phyloP scores from a whole-genome alignment of 1,284 basidiomycete genomes.

The Leccinum fuscescens region DNA sequence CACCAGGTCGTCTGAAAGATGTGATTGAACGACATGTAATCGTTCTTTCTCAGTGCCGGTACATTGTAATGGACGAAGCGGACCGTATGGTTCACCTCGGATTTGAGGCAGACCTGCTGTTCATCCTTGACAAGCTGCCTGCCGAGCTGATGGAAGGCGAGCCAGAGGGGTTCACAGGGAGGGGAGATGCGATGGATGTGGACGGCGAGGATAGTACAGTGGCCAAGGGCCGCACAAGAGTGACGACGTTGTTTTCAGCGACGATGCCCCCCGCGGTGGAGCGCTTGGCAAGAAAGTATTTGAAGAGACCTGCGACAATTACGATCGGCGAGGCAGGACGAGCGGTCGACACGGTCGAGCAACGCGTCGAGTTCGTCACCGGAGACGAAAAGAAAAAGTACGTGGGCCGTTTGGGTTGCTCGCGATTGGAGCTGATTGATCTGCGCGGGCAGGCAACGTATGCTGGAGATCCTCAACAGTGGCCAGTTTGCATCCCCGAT shows the following conservation, averaged over 20 bases:
- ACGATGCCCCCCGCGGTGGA: slow-evolving; percentile 99
- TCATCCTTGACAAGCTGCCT: slow-evolving; percentile 93
- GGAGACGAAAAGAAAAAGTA: slow-evolving; percentile 95
- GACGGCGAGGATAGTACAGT: slow-evolving; percentile 47
- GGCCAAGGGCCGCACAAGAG: slow-evolving; percentile 76
- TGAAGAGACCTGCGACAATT: slow-evolving; percentile 90
- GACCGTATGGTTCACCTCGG: slow-evolving; percentile 98
- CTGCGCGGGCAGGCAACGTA: slow-evolving; percentile 53
- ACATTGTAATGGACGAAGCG: slow-evolving; percentile 99
- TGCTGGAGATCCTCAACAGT: slow-evolving; percentile 90
- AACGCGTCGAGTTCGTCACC: slow-evolving; percentile 89
- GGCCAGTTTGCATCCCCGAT: slow-evolving; percentile 85
- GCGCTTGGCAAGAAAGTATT: slow-evolving; percentile 89
- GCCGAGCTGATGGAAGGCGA: slow-evolving; percentile 85
- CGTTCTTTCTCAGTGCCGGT: slow-evolving; percentile 94
- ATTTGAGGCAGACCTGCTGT: slow-evolving; percentile 92
- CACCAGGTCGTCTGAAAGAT: slow-evolving; percentile 96
- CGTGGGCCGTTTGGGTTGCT: not conserved
- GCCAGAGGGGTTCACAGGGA: slow-evolving; percentile 43
- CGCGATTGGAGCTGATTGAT: slow-evolving; percentile 8
- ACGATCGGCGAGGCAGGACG: slow-evolving; percentile 97
- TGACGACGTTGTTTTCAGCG: slow-evolving; percentile 93
- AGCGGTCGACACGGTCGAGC: slow-evolving; percentile 97
- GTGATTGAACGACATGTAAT: slow-evolving; percentile 95
- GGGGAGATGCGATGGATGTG: slow-evolving; percentile 51